Evolutionary conservation across 345 rosid genomes (phyloP), one percentile per base, ranked within the genome.

Genomic region (Dovyalis caffra): DNA sequence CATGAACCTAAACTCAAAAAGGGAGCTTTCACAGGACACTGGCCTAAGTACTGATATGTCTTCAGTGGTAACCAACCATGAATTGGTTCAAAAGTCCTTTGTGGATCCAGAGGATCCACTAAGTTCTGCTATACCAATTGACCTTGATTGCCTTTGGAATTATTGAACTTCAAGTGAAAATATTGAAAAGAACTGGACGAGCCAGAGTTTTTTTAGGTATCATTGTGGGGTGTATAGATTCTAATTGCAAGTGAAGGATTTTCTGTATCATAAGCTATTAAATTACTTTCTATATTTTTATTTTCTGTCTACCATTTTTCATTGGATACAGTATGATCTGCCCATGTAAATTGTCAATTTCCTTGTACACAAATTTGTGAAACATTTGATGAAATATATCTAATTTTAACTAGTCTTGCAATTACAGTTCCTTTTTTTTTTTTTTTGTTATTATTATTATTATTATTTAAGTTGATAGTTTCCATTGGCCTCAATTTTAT

Each of bases 81-180:
- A 76, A 76, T 10, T 83, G 64, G 33, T 73, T 74, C 84, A 84
- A 20, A 16, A 74, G 28, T 37, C 79, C 0, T 79, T 80, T 45
- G n/a, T n/a, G n/a, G n/a, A n/a, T n/a, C n/a, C n/a, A n/a, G 78
- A 72, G 6, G 80, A 73, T 63, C 85, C 86, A 21, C 62, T 84
- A 64, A 78, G 70, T 77, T 82, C 83, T 10, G 74, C 62, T 31
- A 82, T 83, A 70, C 80, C 81, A 64, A 79, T 68, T 8, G 91
- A 78, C 40, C 79, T 81, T 51, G 82, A 79, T 79, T 86, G 79
- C 69, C 79, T 83, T 25, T 91, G 96, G 93, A 84, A 72, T 69
- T 82, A 84, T 38, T 83, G 81, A 86, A 73, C 29, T 14, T 56
- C 43, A 18, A 23, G n/a, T n/a, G n/a, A n/a, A n/a, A n/a, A n/a